Percentiles rank a stretch among this genome's conserved stretches.
Conservation (phyloP, 23 red algal genomes). For the Pyropia haitanensis region DNA sequence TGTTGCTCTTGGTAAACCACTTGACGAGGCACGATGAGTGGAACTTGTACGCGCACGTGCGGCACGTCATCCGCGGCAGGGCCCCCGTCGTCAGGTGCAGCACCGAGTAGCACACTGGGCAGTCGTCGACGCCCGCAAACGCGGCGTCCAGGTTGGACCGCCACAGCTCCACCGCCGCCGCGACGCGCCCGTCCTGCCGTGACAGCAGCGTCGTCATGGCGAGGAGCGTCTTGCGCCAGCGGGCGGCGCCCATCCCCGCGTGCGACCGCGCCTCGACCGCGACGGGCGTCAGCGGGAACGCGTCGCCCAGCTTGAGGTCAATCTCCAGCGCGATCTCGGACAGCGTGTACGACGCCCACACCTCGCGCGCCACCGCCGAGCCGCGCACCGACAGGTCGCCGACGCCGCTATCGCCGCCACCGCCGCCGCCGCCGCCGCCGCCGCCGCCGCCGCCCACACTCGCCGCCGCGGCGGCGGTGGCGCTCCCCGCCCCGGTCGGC, state of each 20-base stretch:
- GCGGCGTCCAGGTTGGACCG: conserved; percentile 53
- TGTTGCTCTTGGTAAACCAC: conserved; percentile 62
- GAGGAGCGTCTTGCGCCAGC: conserved; percentile 69
- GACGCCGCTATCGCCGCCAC: conserved; percentile 8
- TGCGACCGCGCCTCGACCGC: conserved; percentile 39
- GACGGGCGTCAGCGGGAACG: conserved; percentile 64
- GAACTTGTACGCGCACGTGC: conserved; percentile 65
- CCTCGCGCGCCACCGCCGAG: conserved; percentile 47
- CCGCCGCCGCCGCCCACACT: not conserved
- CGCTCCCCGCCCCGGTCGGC: conserved; percentile 3
- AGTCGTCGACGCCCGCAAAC: conserved; percentile 78
- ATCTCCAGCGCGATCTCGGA: conserved; percentile 78
- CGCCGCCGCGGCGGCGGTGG: not conserved
- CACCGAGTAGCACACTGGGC: conserved; percentile 86
- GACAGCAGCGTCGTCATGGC: conserved; percentile 54
- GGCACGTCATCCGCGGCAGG: conserved; percentile 51
- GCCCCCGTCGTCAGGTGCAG: conserved; percentile 54
- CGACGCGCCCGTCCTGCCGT: conserved; percentile 51
- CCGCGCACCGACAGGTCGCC: conserved; percentile 43
- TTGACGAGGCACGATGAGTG: conserved; percentile 62
- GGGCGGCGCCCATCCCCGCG: conserved; percentile 50
- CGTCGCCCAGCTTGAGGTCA: conserved; percentile 62
- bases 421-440: not conserved
- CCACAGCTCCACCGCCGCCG: conserved; percentile 76
- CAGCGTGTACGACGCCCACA: conserved; percentile 66